Evolutionary conservation across 768 basidiomycete species (phyloP).

Genomic region (Lepiota subincarnata): DNA sequence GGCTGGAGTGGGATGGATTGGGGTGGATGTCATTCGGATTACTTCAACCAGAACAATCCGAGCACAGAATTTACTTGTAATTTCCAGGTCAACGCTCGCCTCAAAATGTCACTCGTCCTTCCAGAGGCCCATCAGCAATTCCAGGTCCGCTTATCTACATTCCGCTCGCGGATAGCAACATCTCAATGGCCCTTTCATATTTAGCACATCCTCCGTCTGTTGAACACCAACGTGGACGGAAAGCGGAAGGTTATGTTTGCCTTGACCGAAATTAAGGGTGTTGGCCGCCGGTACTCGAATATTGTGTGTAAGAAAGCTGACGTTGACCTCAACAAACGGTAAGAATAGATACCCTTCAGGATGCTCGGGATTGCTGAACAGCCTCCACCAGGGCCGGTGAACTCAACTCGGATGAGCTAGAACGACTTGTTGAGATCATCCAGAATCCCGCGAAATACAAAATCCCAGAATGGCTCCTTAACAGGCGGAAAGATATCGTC

Average conservation of each 20-base stretch:
- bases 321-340: conserved; percentile 99
- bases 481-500: conserved; percentile 97
- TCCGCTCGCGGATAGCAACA: not conserved
- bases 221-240: conserved; percentile 99
- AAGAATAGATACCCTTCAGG: conserved; percentile 19
- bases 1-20: conserved; percentile 7
- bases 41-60: not conserved
- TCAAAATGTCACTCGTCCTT: conserved; percentile 90
- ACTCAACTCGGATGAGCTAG: conserved; percentile 98
- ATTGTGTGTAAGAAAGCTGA: conserved; percentile 99
- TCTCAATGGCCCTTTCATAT: conserved; percentile 2
- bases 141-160: conserved; percentile 52
- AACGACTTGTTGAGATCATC: conserved; percentile 98
- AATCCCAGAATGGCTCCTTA: conserved; percentile 98
- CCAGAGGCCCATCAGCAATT: conserved; percentile 95
- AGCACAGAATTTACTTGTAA: conserved; percentile 16
- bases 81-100: conserved; percentile 16
- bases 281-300: conserved; percentile 97
- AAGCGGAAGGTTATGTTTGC: conserved; percentile 99
- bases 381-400: conserved; percentile 78
- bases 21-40: not conserved
- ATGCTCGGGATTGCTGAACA: not conserved
- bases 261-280: conserved; percentile 99
- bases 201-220: conserved; percentile 97
- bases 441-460: conserved; percentile 99